phyloP scores from a whole-genome alignment of 2,329 filamentous ascomycete species.

The Penicillium vulpinum region DNA sequence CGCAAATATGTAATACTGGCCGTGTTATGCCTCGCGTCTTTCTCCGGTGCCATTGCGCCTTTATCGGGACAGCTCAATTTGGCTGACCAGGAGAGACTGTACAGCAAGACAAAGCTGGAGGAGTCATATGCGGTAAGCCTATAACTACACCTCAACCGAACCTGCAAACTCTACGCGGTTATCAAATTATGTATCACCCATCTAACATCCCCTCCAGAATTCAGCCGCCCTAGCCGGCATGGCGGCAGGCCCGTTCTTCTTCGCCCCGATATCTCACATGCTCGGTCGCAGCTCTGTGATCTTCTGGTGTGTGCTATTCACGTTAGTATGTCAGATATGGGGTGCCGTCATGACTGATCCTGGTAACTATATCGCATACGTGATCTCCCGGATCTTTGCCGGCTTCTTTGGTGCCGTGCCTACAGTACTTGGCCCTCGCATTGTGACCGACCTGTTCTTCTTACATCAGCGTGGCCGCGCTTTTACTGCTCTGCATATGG shows the following conservation, averaged over 20 bases:
- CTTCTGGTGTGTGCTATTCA: constrained; percentile 42
- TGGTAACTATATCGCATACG: constrained; percentile 38
- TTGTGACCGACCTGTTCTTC: constrained; percentile 48
- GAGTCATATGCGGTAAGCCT: constrained; percentile 35
- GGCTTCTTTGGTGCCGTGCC: constrained; percentile 45
- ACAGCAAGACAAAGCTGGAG: constrained; percentile 34
- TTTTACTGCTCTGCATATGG: constrained; percentile 40
- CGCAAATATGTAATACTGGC: constrained; percentile 36
- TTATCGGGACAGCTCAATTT: constrained; percentile 40
- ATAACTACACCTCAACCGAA: not conserved
- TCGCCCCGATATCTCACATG: constrained; percentile 38
- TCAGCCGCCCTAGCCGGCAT: constrained; percentile 42
- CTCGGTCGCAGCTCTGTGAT: constrained; percentile 43
- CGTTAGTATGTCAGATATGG: constrained; percentile 41
- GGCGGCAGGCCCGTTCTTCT: constrained; percentile 41
- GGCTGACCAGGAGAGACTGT: constrained; percentile 36
- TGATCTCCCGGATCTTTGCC: constrained; percentile 42
- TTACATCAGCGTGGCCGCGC: constrained; percentile 46
- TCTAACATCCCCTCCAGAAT: constrained; percentile 31
- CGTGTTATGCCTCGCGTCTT: constrained; percentile 39
- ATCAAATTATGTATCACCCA: not conserved
- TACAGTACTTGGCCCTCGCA: constrained; percentile 41
- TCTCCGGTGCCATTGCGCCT: constrained; percentile 37
- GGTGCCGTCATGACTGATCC: constrained; percentile 38
- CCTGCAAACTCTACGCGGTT: not conserved